Evolutionary conservation across 139 green algal genomes (phyloP).

Genomic region (Pleodorina starrii): DNA sequence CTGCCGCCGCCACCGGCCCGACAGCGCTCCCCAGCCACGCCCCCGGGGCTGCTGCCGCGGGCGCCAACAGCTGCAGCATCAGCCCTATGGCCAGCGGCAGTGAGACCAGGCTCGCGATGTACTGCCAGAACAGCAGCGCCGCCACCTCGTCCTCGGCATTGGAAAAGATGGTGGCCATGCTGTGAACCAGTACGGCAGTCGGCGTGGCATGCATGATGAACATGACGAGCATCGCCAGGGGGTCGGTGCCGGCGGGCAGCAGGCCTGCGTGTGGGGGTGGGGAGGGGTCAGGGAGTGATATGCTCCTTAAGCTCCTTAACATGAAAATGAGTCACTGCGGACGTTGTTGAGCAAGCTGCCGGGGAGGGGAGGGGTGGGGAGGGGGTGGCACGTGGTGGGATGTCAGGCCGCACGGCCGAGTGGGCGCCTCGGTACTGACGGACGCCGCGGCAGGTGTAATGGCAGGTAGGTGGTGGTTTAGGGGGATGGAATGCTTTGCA

Average conservation of each 20-base stretch:
- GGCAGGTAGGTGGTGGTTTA: too few relatives aligned
- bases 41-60: neutral
- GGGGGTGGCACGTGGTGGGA: too few relatives aligned
- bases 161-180: constrained; percentile 54
- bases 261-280: constrained; percentile 22
- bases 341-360: too few relatives aligned
- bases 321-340: too few relatives aligned
- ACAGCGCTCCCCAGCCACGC: neutral
- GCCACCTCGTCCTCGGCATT: constrained; percentile 54
- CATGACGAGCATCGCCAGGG: constrained; percentile 62
- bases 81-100: constrained; percentile 52
- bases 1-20: too few relatives aligned
- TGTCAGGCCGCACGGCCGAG: too few relatives aligned
- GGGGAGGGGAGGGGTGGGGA: neutral
- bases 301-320: too few relatives aligned
- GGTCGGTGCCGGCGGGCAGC: constrained; percentile 20
- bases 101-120: constrained; percentile 44
- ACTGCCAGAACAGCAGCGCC: constrained; percentile 65
- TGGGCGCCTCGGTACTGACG: too few relatives aligned
- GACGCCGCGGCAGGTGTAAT: too few relatives aligned
- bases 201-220: constrained; percentile 54
- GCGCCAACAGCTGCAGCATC: constrained; percentile 46
- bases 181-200: constrained; percentile 68
- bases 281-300: neutral
- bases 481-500: too few relatives aligned